phyloP scores from a whole-genome alignment of 805 yeast genomes.

The Metschnikowia orientalis region DNA sequence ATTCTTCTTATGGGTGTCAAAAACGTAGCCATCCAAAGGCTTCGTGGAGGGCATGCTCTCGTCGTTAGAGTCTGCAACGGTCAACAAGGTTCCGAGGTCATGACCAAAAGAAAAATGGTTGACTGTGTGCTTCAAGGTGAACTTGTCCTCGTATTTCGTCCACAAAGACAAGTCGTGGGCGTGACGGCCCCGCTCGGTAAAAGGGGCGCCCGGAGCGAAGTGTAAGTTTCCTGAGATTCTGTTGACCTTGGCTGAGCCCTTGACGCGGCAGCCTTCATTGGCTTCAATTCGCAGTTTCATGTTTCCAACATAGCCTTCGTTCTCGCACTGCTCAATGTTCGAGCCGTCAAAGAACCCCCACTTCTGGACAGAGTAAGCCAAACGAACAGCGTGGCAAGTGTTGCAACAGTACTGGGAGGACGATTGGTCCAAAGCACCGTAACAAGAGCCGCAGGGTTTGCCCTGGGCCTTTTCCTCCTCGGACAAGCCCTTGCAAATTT shows the following conservation, averaged over 20 bases:
- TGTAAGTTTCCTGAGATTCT: constrained; percentile 89
- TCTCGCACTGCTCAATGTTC: constrained; percentile 85
- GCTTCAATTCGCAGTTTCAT: constrained; percentile 49
- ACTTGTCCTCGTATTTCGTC: constrained; percentile 47
- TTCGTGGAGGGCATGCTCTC: constrained; percentile 43
- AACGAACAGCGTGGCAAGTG: constrained; percentile 73
- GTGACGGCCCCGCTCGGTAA: constrained; percentile 56
- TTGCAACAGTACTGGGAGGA: constrained; percentile 68
- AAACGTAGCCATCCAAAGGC: constrained; percentile 59
- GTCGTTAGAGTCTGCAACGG: constrained; percentile 16
- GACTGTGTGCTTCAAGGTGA: constrained; percentile 73
- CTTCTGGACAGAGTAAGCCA: constrained; percentile 68
- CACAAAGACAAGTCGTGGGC: constrained; percentile 81
- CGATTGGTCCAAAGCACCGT: constrained; percentile 57
- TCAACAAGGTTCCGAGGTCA: constrained; percentile 36
- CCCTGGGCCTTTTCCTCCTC: constrained; percentile 34
- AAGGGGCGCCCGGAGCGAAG: constrained; percentile 91
- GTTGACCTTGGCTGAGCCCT: constrained; percentile 74
- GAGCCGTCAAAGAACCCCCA: constrained; percentile 93
- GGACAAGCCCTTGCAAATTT: constrained; percentile 29
- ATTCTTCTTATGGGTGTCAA: constrained; percentile 44
- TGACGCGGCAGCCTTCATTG: constrained; percentile 81
- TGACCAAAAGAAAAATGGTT: constrained; percentile 83
- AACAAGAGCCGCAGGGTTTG: constrained; percentile 75
- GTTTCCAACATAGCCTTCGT: constrained; percentile 73